Conservation (phyloP, 306 rosid genomes). For the Medicago ruthenica region DNA sequence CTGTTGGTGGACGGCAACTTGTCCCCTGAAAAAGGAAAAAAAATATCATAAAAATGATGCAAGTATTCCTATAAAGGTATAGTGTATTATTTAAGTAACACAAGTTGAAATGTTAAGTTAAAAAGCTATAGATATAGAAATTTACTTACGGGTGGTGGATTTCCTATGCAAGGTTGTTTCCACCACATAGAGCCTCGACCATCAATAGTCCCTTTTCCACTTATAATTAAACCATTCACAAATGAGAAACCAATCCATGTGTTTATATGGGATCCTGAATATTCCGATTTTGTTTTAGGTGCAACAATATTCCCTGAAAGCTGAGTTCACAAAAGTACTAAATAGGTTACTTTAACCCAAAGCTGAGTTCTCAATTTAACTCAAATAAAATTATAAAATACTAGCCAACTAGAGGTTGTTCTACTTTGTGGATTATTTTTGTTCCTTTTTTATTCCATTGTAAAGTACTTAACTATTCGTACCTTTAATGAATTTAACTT, state of each 20-base stretch:
- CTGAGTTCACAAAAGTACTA: conserved; percentile 33
- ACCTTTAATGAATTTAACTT: neutral
- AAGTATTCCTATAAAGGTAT: neutral
- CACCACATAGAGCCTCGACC: conserved; percentile 62
- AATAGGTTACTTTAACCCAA: neutral
- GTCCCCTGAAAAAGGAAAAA: conserved; percentile 46
- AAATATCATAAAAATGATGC: neutral
- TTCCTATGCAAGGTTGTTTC: conserved; percentile 55
- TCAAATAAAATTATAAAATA: neutral
- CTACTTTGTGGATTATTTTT: neutral
- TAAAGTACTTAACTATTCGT: neutral
- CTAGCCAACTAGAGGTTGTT: neutral
- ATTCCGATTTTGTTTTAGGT: conserved; percentile 48
- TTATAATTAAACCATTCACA: conserved; percentile 48
- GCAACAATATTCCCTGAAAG: conserved; percentile 56
- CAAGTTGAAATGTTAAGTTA: neutral
- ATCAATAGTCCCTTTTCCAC: conserved; percentile 53
- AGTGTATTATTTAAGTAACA: neutral
- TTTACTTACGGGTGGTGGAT: conserved; percentile 35
- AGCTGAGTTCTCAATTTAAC: neutral
- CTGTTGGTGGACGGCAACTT: conserved; percentile 59
- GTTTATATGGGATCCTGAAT: conserved; percentile 45
- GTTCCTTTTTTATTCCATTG: neutral
- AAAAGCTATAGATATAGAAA: neutral
- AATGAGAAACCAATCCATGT: conserved; percentile 58